phyloP scores from a whole-genome alignment of 2,329 filamentous ascomycete genomes.

The Iodosphaeria phyllophila region DNA sequence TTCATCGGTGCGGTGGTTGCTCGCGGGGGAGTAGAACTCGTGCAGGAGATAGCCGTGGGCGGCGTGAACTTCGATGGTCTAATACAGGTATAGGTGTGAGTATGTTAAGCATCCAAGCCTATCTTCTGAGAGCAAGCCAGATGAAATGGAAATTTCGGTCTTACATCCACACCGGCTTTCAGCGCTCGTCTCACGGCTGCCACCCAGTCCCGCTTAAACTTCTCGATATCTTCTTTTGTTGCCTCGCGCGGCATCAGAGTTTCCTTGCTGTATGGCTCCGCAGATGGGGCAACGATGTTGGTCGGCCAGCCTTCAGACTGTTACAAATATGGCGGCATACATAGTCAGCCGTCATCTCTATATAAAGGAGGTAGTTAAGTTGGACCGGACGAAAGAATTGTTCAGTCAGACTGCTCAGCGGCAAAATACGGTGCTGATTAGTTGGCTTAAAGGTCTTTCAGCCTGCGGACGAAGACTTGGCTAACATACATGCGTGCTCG shows the following conservation, averaged over 20 bases:
- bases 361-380: too few species aligned
- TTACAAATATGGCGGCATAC: too few species aligned
- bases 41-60: constrained; percentile 66
- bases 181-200: constrained; percentile 16
- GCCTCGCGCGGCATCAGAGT: constrained; percentile 41
- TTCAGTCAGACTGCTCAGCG: too few species aligned
- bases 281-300: constrained; percentile 28
- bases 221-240: constrained; percentile 20
- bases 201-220: constrained; percentile 16
- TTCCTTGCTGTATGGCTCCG: constrained; percentile 34
- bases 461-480: too few species aligned
- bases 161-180: constrained; percentile 39
- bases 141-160: too few species aligned
- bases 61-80: constrained; percentile 54
- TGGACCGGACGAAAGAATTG: too few species aligned
- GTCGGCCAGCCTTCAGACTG: constrained; percentile 25
- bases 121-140: too few species aligned
- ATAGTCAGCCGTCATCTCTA: too few species aligned
- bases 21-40: constrained; percentile 47
- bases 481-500: constrained; percentile 8
- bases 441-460: too few species aligned
- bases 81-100: too few species aligned
- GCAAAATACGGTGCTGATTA: too few species aligned
- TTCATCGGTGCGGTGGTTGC: constrained; percentile 49
- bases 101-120: too few species aligned